phyloP scores from a whole-genome alignment of 1,284 basidiomycete genomes.

The Leccinum fallax region DNA sequence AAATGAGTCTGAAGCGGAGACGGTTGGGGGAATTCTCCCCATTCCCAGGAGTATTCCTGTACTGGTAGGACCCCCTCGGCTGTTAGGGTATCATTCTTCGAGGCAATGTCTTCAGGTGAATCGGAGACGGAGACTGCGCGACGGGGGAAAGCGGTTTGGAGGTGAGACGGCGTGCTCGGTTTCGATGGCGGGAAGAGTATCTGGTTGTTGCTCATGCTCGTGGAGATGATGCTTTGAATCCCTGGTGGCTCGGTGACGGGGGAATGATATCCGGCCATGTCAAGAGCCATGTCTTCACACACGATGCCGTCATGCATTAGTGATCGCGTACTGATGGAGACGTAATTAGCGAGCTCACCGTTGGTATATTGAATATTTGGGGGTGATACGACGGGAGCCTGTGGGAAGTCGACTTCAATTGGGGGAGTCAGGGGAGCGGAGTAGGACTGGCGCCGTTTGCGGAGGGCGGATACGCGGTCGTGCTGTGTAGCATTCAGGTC shows the following conservation, averaged over 20 bases:
- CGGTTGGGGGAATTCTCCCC: slow-evolving; percentile 82
- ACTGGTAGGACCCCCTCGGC: slow-evolving; percentile 24
- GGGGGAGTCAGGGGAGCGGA: slow-evolving; percentile 32
- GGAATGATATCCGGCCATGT: slow-evolving; percentile 69
- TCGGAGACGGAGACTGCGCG: slow-evolving; percentile 29
- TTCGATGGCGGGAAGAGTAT: slow-evolving; percentile 25
- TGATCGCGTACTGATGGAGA: not conserved
- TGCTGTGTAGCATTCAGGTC: slow-evolving; percentile 28
- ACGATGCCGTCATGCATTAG: slow-evolving; percentile 8
- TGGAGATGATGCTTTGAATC: not conserved
- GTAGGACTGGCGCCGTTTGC: slow-evolving; percentile 28
- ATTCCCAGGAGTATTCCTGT: slow-evolving; percentile 83
- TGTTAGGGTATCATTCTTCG: slow-evolving; percentile 13
- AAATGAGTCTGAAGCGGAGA: slow-evolving; percentile 64
- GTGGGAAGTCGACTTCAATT: slow-evolving; percentile 22
- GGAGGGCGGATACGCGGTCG: slow-evolving; percentile 20
- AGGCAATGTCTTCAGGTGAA: slow-evolving; percentile 18
- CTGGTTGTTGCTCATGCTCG: slow-evolving; percentile 14
- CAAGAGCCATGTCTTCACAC: slow-evolving; percentile 60
- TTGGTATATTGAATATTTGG: slow-evolving; percentile 71
- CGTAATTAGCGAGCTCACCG: slow-evolving; percentile 48
- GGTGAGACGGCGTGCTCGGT: slow-evolving; percentile 21
- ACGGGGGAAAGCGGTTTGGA: slow-evolving; percentile 28
- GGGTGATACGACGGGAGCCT: slow-evolving; percentile 43
- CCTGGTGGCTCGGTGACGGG: slow-evolving; percentile 27